phyloP scores from a whole-genome alignment of 2,329 filamentous ascomycete genomes.

The Trichoderma sp. region DNA sequence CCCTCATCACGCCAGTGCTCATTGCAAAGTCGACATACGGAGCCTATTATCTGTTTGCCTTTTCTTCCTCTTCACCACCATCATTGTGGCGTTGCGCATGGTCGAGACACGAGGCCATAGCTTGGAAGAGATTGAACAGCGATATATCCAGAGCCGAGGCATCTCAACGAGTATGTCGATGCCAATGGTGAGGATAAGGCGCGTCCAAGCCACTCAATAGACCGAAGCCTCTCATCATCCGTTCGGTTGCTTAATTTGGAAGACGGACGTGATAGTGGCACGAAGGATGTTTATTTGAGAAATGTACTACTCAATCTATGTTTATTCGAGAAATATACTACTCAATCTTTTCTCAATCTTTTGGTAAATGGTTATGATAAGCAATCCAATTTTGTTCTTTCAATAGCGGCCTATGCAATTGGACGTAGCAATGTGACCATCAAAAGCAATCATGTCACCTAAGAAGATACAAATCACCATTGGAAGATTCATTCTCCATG shows the following conservation, averaged over 20 bases:
- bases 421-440: no score
- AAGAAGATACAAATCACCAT: no score
- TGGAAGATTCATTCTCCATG: no score
- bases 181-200: not conserved
- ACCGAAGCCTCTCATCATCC: no score
- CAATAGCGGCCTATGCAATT: no score
- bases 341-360: no score
- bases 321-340: no score
- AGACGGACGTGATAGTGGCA: not conserved
- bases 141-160: not conserved
- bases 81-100: conserved; percentile 43
- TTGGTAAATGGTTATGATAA: no score
- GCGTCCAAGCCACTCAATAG: not conserved
- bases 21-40: conserved; percentile 42
- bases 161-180: not conserved
- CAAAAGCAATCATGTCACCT: no score
- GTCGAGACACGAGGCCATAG: conserved; percentile 45
- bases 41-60: conserved; percentile 49
- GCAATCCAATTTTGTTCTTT: no score
- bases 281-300: rapidly evolving
- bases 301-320: not conserved
- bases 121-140: conserved; percentile 41
- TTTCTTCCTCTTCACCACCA: conserved; percentile 40
- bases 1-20: conserved; percentile 46
- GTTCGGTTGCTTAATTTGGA: not conserved